phyloP scores from a whole-genome alignment of 2,329 filamentous ascomycete genomes.

The Tolypocladium paradoxum region DNA sequence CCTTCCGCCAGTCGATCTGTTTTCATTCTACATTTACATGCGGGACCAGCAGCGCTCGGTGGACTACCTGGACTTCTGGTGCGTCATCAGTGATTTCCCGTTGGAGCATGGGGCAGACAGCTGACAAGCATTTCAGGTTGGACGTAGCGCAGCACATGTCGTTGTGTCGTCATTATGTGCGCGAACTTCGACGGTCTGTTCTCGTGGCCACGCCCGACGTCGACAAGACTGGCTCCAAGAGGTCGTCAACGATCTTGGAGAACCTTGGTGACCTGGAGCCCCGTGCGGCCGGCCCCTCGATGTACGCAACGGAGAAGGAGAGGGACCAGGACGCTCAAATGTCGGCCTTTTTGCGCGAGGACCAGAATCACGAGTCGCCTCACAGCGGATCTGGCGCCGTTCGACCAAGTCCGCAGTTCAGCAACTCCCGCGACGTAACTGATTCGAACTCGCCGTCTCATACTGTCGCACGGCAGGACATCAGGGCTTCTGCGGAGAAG shows the following conservation, averaged over 20 bases:
- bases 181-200: slow-evolving; percentile 85
- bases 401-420: slow-evolving; percentile 45
- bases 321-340: slow-evolving; percentile 79
- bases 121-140: slow-evolving; percentile 52
- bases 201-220: slow-evolving; percentile 86
- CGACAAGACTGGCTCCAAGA: slow-evolving; percentile 69
- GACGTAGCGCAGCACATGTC: slow-evolving; percentile 99
- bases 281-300: slow-evolving; percentile 48
- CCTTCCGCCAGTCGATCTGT: slow-evolving; percentile 90
- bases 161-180: slow-evolving; percentile 91
- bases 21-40: slow-evolving; percentile 99
- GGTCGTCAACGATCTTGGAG: slow-evolving; percentile 72
- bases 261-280: slow-evolving; percentile 56
- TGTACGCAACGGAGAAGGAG: slow-evolving; percentile 58
- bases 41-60: slow-evolving; percentile 95
- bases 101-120: neutral
- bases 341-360: slow-evolving; percentile 75
- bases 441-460: slow-evolving; percentile 77
- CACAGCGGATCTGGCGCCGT: slow-evolving; percentile 35
- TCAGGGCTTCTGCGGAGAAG: slow-evolving; percentile 89
- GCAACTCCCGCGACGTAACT: slow-evolving; percentile 50
- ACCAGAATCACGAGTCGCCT: slow-evolving; percentile 45
- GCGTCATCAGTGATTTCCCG: slow-evolving; percentile 17
- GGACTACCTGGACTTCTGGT: slow-evolving; percentile 98
- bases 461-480: slow-evolving; percentile 77